Evolutionary conservation across 495 filamentous ascomycete genomes (phyloP), one percentile per base, ranked within the genome.

Genomic region (Aspergillus nanangensis): DNA sequence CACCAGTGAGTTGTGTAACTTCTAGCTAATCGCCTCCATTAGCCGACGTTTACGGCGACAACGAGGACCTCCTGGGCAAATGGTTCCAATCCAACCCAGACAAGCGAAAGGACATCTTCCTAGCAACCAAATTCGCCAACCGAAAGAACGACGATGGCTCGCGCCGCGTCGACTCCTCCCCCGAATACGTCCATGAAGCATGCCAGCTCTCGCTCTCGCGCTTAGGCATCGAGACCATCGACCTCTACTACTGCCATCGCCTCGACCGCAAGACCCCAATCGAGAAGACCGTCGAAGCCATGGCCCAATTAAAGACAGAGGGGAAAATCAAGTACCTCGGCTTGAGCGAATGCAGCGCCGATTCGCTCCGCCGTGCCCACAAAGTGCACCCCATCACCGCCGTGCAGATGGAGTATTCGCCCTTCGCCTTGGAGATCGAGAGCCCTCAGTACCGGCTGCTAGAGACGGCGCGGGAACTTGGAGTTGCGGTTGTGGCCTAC

Each of bases 321-420:
- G 37, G 72, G 75, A 57, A 83, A 42, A 77, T 82, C 45, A 62
- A 65, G 5, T 63, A 77, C 33, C 53, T 83, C 0, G 79, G 80
- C 8, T 56, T 83, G 17, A 38, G 61, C 29, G 81, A 84, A 53
- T 66, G 70, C 38, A 71, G 64, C 21, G 62, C 78, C 3, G 57
- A 67, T 1, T 76, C 80, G 0, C 65, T 86, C 3, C 74, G 79
- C 1, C 72, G 83, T 19, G 81, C 82, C 0, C 53, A 67, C 52
- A 74, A 70, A 25, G 54, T 84, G 5, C 67, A 75, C 15, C 80
- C 69, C 7, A 74, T 87, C 25, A 48, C 71, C 27, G 76, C 75
- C 9, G 72, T 80, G 20, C 75, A 87, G 57, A 63, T 82, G 21
- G 81, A 84, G 57, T 82, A 57, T 36, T 56, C 58, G 8, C 60